Conservation (phyloP, 306 rosid species). For the Pueraria montana region DNA sequence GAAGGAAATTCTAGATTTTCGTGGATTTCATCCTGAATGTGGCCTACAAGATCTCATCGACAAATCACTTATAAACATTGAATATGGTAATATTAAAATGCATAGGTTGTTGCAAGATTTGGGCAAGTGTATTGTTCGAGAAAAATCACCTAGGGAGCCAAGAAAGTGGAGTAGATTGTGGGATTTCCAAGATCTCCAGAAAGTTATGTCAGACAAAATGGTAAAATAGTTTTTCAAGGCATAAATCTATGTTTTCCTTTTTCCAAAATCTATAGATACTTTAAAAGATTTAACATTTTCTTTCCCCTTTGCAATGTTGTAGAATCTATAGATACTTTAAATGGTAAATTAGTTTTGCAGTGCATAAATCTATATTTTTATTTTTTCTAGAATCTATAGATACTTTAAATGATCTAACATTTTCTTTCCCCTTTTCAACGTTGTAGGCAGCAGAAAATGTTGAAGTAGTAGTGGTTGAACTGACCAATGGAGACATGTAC, state of each 20-base stretch:
- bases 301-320: neutral
- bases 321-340: too few species aligned
- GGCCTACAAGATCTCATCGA: neutral
- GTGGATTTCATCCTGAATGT: neutral
- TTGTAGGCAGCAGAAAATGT: too few species aligned
- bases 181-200: neutral
- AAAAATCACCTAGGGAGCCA: constrained; percentile 16
- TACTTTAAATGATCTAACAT: neutral
- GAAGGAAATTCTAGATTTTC: neutral
- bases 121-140: constrained; percentile 11
- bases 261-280: neutral
- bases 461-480: too few species aligned
- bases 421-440: neutral
- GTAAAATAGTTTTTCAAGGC: neutral
- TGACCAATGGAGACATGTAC: too few species aligned
- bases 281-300: neutral
- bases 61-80: neutral
- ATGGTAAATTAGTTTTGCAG: neutral
- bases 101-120: constrained; percentile 22
- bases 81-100: neutral
- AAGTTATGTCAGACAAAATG: neutral
- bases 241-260: neutral
- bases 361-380: neutral
- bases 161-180: constrained; percentile 49
- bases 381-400: neutral